Evolutionary conservation across 352 stramenopile species (phyloP), one percentile per base, ranked within the genome.

Genomic region (Pythium aquatile): DNA sequence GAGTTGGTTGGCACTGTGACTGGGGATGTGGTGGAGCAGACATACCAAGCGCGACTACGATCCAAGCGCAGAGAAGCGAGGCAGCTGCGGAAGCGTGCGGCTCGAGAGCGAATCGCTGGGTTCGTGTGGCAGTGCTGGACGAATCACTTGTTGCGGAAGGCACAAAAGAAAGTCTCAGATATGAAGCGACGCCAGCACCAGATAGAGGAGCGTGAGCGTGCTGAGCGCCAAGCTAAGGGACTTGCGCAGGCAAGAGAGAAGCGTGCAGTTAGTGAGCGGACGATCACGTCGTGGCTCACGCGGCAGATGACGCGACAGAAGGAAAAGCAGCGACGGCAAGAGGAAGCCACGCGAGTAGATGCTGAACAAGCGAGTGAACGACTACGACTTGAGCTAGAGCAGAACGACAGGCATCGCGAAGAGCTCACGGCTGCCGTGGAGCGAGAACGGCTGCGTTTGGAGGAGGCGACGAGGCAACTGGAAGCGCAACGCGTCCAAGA

Each of bases 1-100:
- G 44, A 55, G 16, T 54, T 66, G 26, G 57, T 58, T 13, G 57
- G 42, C 5, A 51, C 51, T 20, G 65, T 68, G 1, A 51, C 72
- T 30, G 39, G 47, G 1, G 39, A 16, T 4, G n/a, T 64, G 26
- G 35, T 64, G 17, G 58, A 58, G 35, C 30, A 48, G 16, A 59
- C 58, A 53, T 66, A 64, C 54, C 67, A 77, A 24, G 16, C 35
- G 8, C 55, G 52, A 8, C 29, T 88, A 0, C 32, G 35, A 42
- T 62, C 58, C 16, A 80, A 83, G 55, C 78, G 76, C 26, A 28
- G 51, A 0, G 78, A 90, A 29, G 63, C 61, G 7, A 69, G 76
- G 20, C n/a, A 64, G 17, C 81, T 88, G 68, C 70, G 61, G 3
- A 61, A 55, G 28, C 66, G 85, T 63, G 78, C 58, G 17, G 66